Base-by-base conservation (phyloP, 2,329 filamentous ascomycete species). In the Calycina herbarum region DNA sequence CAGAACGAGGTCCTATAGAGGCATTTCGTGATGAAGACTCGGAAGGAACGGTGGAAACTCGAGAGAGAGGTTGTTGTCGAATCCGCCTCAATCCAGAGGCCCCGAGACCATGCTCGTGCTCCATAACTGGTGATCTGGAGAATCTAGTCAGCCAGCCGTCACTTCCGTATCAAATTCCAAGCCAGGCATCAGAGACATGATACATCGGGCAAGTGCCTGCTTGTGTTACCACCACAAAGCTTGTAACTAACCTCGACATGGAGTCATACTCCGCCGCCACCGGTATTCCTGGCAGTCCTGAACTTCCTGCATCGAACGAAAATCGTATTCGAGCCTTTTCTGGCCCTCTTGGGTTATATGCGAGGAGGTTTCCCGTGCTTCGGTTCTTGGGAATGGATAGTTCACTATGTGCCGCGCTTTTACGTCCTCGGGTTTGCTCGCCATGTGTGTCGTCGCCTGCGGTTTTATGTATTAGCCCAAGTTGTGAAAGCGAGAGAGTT, bases 71-170 rank as follows among this genome's bases (percentile, higher is more conserved):
- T 74, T 93, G 89, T 78, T 97, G 94, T 77, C 95, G 91, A 78
- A 99, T 99, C 74, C 95, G 91, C 76, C 94, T 90, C 75, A 99
- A 85, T 71, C 95, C 94, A 64, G 93, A 96, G 57, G 90, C 85
- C 63, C 92, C 92, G 69, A 95, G 81, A 72, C 92, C 92, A 83
- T 95, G 91, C 75, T 96, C 93, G 79, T 94, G 92, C 79, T 94
- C 93, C 76, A 96, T 86, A 76, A 96, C 85, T 75, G 93, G 87
- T 74, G 92, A 92, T 82, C 92, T 96, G 77, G 68, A 67, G 68
- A 64, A 67, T 69, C 69, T 64, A 61, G 70, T 74, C 70, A 73
- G 72, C 69, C 65, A 56, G 54, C 54, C 42, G 42, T 45, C 15
- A 45, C 42, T 45, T 45, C 42, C 42, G 42, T 45, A 20, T n/a